These are phyloP conservation scores for Skeletonema marinoi DNA, from an alignment of 108 stramenopile genomes.

Conservation along the genomic window DNA sequence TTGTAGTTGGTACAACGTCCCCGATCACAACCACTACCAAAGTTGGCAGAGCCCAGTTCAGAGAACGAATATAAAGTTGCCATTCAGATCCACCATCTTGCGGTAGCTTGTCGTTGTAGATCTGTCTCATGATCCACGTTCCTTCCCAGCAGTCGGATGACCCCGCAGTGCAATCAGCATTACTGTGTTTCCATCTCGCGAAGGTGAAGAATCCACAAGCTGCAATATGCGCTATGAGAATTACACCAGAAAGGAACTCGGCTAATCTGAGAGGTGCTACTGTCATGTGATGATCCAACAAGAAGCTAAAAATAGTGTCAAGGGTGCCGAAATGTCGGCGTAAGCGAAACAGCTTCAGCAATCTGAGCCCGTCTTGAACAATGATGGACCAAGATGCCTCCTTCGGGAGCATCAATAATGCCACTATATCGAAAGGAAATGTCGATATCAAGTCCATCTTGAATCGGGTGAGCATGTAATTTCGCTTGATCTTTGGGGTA, in stretches of 20 bases:
- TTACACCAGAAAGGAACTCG: constrained; percentile 41
- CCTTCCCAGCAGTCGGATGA: constrained; percentile 35
- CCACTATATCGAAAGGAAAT: constrained; percentile 40
- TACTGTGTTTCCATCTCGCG: constrained; percentile 32
- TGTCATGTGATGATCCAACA: constrained; percentile 22
- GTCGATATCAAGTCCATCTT: constrained; percentile 41
- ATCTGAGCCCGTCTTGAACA: constrained; percentile 23
- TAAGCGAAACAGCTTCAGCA: constrained; percentile 52
- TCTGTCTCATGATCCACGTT: constrained; percentile 63
- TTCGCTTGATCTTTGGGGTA: constrained; percentile 12
- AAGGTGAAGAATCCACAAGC: constrained; percentile 59
- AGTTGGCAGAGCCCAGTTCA: constrained; percentile 71
- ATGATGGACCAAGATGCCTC: background rate
- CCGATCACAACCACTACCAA: constrained; percentile 63
- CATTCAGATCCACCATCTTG: constrained; percentile 31
- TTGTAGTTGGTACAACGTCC: constrained; percentile 54
- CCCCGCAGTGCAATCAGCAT: background rate
- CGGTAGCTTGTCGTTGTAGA: constrained; percentile 43
- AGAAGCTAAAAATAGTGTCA: constrained; percentile 20
- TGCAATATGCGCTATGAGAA: constrained; percentile 58
- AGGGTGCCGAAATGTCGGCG: constrained; percentile 11
- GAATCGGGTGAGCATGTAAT: constrained; percentile 30
- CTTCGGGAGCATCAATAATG: constrained; percentile 5
- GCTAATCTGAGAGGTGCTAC: constrained; percentile 38
- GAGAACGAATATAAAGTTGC: constrained; percentile 51